Conservation (phyloP, 2,329 filamentous ascomycete species). For the Cordyceps tenuipes region DNA sequence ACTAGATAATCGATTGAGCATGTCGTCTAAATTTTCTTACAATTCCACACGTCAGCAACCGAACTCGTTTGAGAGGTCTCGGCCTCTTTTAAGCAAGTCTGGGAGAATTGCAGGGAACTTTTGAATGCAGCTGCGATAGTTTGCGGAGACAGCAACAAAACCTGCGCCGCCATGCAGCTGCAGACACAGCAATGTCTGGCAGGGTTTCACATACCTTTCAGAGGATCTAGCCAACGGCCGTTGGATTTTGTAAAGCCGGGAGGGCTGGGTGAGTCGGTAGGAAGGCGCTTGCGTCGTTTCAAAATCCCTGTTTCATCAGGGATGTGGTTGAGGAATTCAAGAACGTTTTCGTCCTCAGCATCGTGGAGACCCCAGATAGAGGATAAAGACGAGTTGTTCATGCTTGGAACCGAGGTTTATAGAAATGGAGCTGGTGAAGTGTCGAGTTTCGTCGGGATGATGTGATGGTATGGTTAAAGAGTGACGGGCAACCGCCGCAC, state of each 20-base stretch:
- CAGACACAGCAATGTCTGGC: background rate
- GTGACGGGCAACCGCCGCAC: background rate
- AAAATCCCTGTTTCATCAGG: conserved; percentile 16
- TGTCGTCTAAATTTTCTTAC: conserved; percentile 7
- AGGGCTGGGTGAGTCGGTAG: conserved; percentile 5
- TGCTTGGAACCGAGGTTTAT: background rate
- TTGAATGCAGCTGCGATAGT: background rate
- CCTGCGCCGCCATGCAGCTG: background rate
- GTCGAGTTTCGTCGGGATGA: background rate
- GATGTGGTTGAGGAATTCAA: conserved; percentile 22
- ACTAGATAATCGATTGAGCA: conserved; percentile 5
- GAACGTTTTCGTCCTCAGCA: conserved; percentile 28
- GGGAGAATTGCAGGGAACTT: background rate
- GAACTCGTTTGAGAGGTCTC: background rate
- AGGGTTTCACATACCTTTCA: conserved; percentile 1
- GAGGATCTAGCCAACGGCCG: conserved; percentile 10
- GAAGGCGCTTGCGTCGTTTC: conserved; percentile 4
- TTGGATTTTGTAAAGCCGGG: conserved; percentile 8
- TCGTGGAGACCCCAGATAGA: conserved; percentile 27
- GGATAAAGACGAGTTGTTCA: conserved; percentile 12
- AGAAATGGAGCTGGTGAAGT: background rate
- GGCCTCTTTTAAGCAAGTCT: background rate
- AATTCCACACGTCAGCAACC: conserved; percentile 3
- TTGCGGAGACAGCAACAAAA: background rate
- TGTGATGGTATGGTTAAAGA: background rate